Base-by-base conservation (phyloP, 495 filamentous ascomycete species). In the Aspergillus nanangensis region DNA sequence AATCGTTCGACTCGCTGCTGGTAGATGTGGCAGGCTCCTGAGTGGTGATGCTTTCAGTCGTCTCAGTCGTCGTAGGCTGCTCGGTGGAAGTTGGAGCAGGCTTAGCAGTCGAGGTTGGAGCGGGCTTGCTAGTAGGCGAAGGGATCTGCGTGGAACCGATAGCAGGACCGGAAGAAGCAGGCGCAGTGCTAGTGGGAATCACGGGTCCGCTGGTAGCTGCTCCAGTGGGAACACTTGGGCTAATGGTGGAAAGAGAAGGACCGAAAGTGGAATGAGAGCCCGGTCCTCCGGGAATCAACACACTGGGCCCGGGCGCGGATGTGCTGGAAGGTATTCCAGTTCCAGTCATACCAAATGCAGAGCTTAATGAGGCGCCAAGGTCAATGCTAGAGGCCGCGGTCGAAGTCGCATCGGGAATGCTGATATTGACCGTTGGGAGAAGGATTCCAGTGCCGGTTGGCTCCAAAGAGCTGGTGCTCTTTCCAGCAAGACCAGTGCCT, bases 1-100 rank as follows among this genome's bases (percentile, higher is more conserved):
- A 53, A 23, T 52, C 48, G 34, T 56, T 55, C 31, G 39, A 29
- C 20, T 57, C 40, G 25, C 44, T 45, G 14, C 58, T 57, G 23
- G 57, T 58, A 14, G 60, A 39, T 4, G 45, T 48, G 10, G 52
- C 34, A 1, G 39, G 37, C 31, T 48, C 24, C n/a, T 40, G 32
- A 18, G 51, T 31, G 11, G 44, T 23, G 14, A 42, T 31, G 21
- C 27, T 51, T 18, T 39, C 25, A 7, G 42, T 23, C 10, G 34
- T 19, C 40, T 38, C 23, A 13, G 47, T 37, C 3, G 58, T 47
- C 13, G 51, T 45, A 14, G 37, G 31, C 21, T 44, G 45, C 34
- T 27, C 38, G 19, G 59, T 46, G 11, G 53, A 50, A 18, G 37
- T 44, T 17, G 48, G 40, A 29, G 45, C 41, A 22, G 39, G 37